Conservation (phyloP, 1,139 yeast species). For the Saccharomyces hybrid region DNA sequence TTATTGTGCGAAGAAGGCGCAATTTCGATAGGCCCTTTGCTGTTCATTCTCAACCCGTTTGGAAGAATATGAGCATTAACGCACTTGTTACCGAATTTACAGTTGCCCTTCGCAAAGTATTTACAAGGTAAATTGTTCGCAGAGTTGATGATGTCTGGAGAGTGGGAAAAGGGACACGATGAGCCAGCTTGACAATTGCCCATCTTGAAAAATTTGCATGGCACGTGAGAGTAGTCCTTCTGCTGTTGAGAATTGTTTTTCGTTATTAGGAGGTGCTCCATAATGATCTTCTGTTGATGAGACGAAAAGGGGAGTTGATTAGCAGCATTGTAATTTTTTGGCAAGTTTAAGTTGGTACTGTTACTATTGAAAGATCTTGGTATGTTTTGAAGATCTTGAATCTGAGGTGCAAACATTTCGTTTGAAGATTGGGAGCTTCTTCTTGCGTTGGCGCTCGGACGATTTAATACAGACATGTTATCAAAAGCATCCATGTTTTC, state of each 20-base stretch:
- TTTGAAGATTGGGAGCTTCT: background rate
- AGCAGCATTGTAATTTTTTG: background rate
- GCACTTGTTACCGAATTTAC: conserved; percentile 88
- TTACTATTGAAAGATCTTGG: background rate
- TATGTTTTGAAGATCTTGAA: background rate
- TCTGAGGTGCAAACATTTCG: background rate
- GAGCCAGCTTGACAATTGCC: conserved; percentile 93
- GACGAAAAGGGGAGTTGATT: conserved; percentile 6
- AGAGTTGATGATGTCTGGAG: conserved; percentile 34
- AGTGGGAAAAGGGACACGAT: conserved; percentile 87
- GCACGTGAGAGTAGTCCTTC: conserved; percentile 59
- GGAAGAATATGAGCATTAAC: conserved; percentile 87
- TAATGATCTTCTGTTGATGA: conserved; percentile 23
- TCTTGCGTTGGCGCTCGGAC: background rate
- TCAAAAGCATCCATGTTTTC: background rate
- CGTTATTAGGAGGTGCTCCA: conserved; percentile 24
- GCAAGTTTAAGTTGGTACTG: background rate
- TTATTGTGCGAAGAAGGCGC: conserved; percentile 30
- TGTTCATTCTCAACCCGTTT: conserved; percentile 69
- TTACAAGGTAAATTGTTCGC: conserved; percentile 75
- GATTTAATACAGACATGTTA: background rate
- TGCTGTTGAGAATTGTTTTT: conserved; percentile 16
- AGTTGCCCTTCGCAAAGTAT: conserved; percentile 88
- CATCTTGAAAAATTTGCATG: conserved; percentile 85
- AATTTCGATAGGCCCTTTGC: background rate